Evolutionary conservation across 352 stramenopile species (phyloP), one percentile per base, ranked within the genome.

Genomic region (Globisporangium apiculatum): DNA sequence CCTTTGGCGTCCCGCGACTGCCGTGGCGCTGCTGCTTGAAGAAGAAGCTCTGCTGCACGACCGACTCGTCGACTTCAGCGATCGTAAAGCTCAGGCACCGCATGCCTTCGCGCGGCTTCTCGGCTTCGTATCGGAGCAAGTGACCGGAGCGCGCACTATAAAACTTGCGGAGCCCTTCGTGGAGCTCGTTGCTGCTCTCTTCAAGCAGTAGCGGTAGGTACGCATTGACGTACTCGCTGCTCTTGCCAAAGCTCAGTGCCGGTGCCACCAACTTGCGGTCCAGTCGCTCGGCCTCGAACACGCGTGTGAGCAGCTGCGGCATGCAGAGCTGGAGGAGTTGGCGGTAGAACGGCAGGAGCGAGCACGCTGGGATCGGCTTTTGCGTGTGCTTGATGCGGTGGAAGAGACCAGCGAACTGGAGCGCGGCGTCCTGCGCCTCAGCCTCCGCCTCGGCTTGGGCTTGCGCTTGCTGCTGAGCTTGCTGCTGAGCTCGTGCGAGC

Each of bases 41-140:
- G n/a, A 53, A 57, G 18, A 61, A 62, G 35, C 53, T 69, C n/a
- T 55, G 55, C 24, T 51, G 69, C 9, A 47, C 63, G 43, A 46
- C 48, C 5, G 54, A 52, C 15, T 81, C 68, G 15, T 77, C 76
- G 40, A 67, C 75, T 50, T 91, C 65, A 7, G 85, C 71, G 45
- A 91, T 75, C 18, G 66, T 89, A 17, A 94, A 89, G 36, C 55
- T 87, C 46, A 95, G 64, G 37, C 80, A 89, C 0, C 86, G 78
- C 81, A 95, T 92, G 0, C 82, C 82, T 71, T 95, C 86, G 15
- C 77, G 73, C 12, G 77, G 58, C 48, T 92, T 91, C 55, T 95
- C 86, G 0, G 77, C 83, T 46, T 94, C 83, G 48, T 92, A 93
- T 9, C 81, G 82, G 35, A 94, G 54, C 18, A 87, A 47, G 51